Percentiles rank a stretch among this genome's conserved stretches.
Evolutionary conservation across 805 yeast genomes (phyloP).

Genomic region (Ogataea pini): DNA sequence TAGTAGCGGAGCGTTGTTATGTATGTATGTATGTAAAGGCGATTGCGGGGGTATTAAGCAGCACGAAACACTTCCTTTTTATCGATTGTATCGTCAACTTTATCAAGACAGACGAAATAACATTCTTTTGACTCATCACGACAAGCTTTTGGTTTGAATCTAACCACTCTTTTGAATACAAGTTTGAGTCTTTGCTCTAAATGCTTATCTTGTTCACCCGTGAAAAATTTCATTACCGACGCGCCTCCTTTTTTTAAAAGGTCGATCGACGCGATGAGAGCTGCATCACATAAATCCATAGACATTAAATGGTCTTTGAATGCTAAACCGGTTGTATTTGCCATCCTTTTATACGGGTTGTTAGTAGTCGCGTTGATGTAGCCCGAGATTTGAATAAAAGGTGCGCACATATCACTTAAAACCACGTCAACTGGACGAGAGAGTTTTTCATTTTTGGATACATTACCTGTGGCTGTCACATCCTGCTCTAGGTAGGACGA

Average conservation of each 20-base stretch:
- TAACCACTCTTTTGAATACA: conserved; percentile 61
- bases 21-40: not conserved
- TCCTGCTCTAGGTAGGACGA: conserved; percentile 23
- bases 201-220: conserved; percentile 74
- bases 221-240: conserved; percentile 79
- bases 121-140: conserved; percentile 79
- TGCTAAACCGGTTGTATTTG: conserved; percentile 82
- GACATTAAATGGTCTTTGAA: conserved; percentile 82
- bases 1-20: not conserved
- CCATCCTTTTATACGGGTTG: conserved; percentile 86
- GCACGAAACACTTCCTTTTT: conserved; percentile 45
- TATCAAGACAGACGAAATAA: conserved; percentile 69
- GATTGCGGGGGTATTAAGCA: not conserved
- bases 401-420: conserved; percentile 82
- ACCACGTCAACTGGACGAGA: conserved; percentile 60
- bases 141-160: conserved; percentile 81
- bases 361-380: conserved; percentile 68
- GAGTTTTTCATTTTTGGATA: not conserved
- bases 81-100: conserved; percentile 42
- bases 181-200: conserved; percentile 59
- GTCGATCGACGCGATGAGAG: conserved; percentile 71
- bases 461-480: conserved; percentile 11
- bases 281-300: conserved; percentile 92
- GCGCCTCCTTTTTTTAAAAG: conserved; percentile 69
- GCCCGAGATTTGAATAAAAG: conserved; percentile 51